phyloP scores from a whole-genome alignment of 306 rosid species.

The apple (Malus domestica) region DNA sequence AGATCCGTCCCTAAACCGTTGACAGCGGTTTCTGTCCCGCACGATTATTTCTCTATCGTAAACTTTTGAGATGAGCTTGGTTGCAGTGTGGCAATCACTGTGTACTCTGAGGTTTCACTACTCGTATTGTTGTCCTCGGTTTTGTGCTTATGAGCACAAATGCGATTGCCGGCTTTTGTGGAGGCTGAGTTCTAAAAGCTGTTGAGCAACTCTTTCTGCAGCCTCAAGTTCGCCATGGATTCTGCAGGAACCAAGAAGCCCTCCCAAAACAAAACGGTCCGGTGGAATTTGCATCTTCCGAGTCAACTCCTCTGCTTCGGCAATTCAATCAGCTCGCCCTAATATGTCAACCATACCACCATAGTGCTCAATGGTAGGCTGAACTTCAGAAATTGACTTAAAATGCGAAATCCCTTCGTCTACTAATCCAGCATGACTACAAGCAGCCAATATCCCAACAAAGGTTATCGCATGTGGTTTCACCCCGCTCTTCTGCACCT shows the following conservation, averaged over 20 bases:
- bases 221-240: too few species aligned
- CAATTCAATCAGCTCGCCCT: slow-evolving; percentile 5
- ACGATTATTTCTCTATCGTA: slow-evolving; percentile 15
- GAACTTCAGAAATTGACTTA: slow-evolving; percentile 1
- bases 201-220: too few species aligned
- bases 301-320: slow-evolving; percentile 15
- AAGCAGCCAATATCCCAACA: slow-evolving; percentile 18
- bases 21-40: slow-evolving; percentile 13
- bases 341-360: slow-evolving; percentile 17
- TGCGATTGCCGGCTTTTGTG: slow-evolving; percentile 28
- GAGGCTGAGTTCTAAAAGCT: neutral
- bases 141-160: slow-evolving; percentile 21
- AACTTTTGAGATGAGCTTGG: slow-evolving; percentile 16
- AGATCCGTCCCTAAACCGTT: slow-evolving; percentile 17
- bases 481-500: slow-evolving; percentile 18
- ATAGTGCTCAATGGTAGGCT: slow-evolving; percentile 11
- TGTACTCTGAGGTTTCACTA: slow-evolving; percentile 24
- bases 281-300: slow-evolving; percentile 2
- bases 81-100: slow-evolving; percentile 22
- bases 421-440: slow-evolving; percentile 16
- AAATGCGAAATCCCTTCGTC: slow-evolving; percentile 2
- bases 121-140: slow-evolving; percentile 19
- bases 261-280: slow-evolving; percentile 8
- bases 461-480: slow-evolving; percentile 18
- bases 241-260: slow-evolving; percentile 4